A percentile compares a stretch with the other conserved stretches of the same genome.
These are phyloP conservation scores for Aspergillus quadricinctus DNA, from an alignment of 2,329 filamentous ascomycete species.

Conservation along the genomic window DNA sequence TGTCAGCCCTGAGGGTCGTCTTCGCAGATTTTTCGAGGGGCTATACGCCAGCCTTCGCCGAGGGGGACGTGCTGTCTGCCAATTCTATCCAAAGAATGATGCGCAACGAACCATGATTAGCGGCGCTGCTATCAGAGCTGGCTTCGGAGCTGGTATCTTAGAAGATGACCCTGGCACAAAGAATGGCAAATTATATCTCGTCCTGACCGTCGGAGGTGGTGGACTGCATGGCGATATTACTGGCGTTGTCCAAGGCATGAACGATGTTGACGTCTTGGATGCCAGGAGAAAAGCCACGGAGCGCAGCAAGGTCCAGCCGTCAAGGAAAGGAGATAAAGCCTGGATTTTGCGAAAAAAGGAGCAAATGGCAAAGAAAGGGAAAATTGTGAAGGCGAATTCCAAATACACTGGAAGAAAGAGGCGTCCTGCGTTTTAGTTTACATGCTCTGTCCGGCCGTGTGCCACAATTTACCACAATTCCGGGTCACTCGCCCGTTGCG, in stretches of 20 bases:
- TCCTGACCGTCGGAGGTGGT: constrained; percentile 80
- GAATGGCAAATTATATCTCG: constrained; percentile 92
- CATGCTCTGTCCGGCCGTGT: background rate
- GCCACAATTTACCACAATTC: background rate
- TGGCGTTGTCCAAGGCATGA: constrained; percentile 82
- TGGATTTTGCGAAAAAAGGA: constrained; percentile 65
- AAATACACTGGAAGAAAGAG: constrained; percentile 94
- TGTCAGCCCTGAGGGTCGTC: constrained; percentile 70
- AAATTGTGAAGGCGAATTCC: constrained; percentile 83
- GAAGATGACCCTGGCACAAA: constrained; percentile 97
- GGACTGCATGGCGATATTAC: constrained; percentile 71
- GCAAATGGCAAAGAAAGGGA: constrained; percentile 91
- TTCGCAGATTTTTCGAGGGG: constrained; percentile 86
- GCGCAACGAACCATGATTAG: constrained; percentile 89
- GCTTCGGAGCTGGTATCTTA: constrained; percentile 89
- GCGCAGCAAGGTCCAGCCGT: constrained; percentile 37
- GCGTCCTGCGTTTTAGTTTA: constrained; percentile 65
- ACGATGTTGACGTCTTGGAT: constrained; percentile 78
- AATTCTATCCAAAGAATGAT: constrained; percentile 98
- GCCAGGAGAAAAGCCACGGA: constrained; percentile 50
- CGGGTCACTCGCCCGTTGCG: background rate
- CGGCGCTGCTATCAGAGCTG: constrained; percentile 82
- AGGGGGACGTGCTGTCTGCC: constrained; percentile 86
- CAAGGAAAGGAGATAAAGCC: constrained; percentile 47
- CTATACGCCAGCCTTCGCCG: constrained; percentile 79